Base-by-base conservation (phyloP, 2,329 filamentous ascomycete genomes). In the Juglanconis juglandina region DNA sequence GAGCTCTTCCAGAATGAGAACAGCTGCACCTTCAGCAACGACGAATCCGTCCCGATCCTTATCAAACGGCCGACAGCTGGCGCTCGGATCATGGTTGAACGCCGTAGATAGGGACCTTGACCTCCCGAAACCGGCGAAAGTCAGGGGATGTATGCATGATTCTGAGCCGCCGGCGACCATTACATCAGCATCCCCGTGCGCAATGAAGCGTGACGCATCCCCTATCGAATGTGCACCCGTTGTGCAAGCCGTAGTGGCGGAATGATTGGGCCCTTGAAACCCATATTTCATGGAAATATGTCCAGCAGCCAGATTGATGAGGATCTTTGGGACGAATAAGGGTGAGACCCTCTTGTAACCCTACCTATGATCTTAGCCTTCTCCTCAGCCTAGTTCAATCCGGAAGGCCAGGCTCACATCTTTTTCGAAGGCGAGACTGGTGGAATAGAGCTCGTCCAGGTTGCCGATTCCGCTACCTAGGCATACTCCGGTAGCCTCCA, bases 151-250 rank as follows among this genome's bases (percentile, higher is more conserved):
- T 59, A 99, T 94, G 72, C 95, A 99, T 0, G 94, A 92, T 75
- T 99, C 95, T 8, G 94, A 87, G 34, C 94, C 94, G 47, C 95
- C 95, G n/a, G 95, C 92, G 8, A 99, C 77, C 92, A 99, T 98
- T 58, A 98, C 89, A 72, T 96, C 84, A 50, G 94, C 94, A 71
- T 98, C 94, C 6, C 92, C 93, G 69, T 87, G 88, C n/a, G 89
- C 85, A 63, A 99, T 94, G 71, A 97, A 91, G 17, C 94, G 87
- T n/a, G 90, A 88, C 5, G 95, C 95, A 72, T 99, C 95, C 17
- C 94, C 95, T 53, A 99, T 88, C 1, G 93, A 92, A 76, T 99
- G 95, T 1, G 94, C 91, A 10, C 95, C 95, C 0, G 95, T 99
- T 0, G 95, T 98, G 73, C 95, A 99, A 60, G 95, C 95, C 11